Evolutionary conservation across 2,329 filamentous ascomycete species (phyloP), one percentile per base, ranked within the genome.

Genomic region (Colletotrichum sp.): DNA sequence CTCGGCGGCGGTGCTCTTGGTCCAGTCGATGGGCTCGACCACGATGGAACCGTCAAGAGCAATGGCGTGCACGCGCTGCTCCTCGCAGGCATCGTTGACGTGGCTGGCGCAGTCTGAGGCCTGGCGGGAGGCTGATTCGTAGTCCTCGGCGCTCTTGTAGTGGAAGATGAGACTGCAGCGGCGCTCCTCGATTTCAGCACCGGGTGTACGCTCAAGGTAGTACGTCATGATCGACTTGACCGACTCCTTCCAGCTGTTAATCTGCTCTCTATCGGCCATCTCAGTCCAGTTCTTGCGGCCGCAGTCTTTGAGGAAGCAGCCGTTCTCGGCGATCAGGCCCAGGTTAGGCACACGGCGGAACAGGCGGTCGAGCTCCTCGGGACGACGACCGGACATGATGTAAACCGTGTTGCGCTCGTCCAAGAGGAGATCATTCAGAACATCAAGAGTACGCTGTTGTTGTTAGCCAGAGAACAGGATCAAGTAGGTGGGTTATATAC

Each of bases 241-340:
- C 0, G 94, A 94, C 57, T 92, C 88, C 83, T 98, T 98, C 96
- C 96, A 98, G 6, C 88, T 87, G 31, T 88, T 86, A 73, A 95
- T 93, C 78, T 93, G 90, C 4, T 90, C 87, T 2, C 90, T 87
- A 80, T 98, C 92, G 4, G 93, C 92, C 84, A 98, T 93, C 75
- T 93, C 92, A 4, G 89, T 90, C 97, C 97, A 98, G 43, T 90
- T 88, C 29, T 90, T 89, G 18, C 87, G 88, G 24, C 91, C 90
- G 59, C 90, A 91, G 76, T 94, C 90, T 78, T 94, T 94, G 71
- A 98, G 86, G 84, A 97, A 98, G 81, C 95, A 98, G 3, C 96
- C 96, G 77, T 98, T 98, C 84, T 98, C 96, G 0, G 96, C 96
- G 76, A 98, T 97, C 6, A 98, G 87, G 4, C 97, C 97, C 5